phyloP scores from a whole-genome alignment of 163 green algal genomes.

The Scenedesmus sp. region DNA sequence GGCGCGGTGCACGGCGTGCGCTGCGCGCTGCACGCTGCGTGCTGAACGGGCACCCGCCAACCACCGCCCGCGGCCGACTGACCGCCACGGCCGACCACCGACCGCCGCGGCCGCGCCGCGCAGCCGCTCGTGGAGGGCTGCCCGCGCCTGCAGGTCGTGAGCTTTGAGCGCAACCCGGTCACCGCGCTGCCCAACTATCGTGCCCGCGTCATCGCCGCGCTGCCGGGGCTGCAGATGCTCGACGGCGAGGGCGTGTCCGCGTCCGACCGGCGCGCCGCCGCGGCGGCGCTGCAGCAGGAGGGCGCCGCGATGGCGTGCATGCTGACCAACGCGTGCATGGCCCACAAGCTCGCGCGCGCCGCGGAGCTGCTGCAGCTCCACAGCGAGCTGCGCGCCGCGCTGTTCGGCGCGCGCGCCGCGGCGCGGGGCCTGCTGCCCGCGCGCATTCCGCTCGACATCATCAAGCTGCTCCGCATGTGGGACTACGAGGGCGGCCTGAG shows the following conservation, averaged over 20 bases:
- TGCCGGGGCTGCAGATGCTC: conserved; percentile 64
- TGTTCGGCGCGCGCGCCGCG: conserved; percentile 49
- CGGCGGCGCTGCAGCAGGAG: conserved; percentile 60
- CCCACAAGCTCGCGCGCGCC: conserved; percentile 72
- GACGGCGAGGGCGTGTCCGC: conserved; percentile 60
- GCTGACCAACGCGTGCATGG: conserved; percentile 73
- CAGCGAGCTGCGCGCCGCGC: conserved; percentile 62
- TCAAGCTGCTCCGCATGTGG: conserved; percentile 71
- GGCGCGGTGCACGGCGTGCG: too few relatives aligned
- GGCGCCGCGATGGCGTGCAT: conserved; percentile 67
- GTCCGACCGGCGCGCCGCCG: conserved; percentile 55
- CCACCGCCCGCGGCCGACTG: too few relatives aligned
- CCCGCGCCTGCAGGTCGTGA: conserved; percentile 27
- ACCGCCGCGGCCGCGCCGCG: too few relatives aligned
- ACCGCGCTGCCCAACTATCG: conserved; percentile 70
- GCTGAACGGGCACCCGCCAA: too few relatives aligned
- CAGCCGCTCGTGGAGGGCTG: background rate
- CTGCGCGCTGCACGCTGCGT: too few relatives aligned
- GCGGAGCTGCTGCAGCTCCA: conserved; percentile 65
- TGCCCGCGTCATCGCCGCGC: conserved; percentile 53
- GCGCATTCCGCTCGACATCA: conserved; percentile 22
- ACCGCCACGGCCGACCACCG: too few relatives aligned
- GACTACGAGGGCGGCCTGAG: conserved; percentile 71
- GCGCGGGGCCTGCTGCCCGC: background rate
- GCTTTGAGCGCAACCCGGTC: conserved; percentile 77